Evolutionary conservation across 345 rosid species (phyloP), one percentile per base, ranked within the genome.

Genomic region (Populus tremula): DNA sequence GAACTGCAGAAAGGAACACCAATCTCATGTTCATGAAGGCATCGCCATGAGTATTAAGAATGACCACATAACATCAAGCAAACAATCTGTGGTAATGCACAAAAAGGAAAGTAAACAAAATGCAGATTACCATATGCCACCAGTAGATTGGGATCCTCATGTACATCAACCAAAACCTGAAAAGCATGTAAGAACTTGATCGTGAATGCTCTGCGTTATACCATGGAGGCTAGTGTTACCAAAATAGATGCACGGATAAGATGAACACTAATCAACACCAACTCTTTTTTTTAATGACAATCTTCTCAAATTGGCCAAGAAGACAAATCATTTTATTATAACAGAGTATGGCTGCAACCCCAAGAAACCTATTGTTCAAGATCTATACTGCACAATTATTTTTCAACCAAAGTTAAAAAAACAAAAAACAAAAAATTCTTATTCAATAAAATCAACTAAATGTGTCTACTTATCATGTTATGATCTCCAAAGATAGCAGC

Each of bases 91-190:
- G 43, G 39, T 6, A 23, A 77, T 39, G 35, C 74, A 69, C 35
- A 70, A 45, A 62, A 67, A 49, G 56, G 53, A 77, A 73, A 31
- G 50, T 2, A 14, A 71, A 45, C 21, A 69, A 70, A 35, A 39
- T 73, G 53, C 38, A 31, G 43, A 83, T 83, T 88, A 95, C 99
- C 99, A 72, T 91, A 95, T 72, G 99, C 88, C 77, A 93, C 98
- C 33, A 91, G 85, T 79, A 93, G 85, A 77, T 89, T 88, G 5
- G 97, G 98, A 67, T 92, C 93, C 1, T 87, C 84, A 23, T 89
- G 86, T 6, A 87, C 93, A 79, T 95, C 90, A 23, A 95, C 99
- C 86, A 93, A 82, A 81, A 91, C 91, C 98, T 94, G 91, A 43
- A 43, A 78, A 80, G 70, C 67, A 75, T 62, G 1, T 39, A 43